These are phyloP conservation scores for Pleurotus salmoneostramineus DNA, from an alignment of 768 basidiomycete species.

Conservation along the genomic window DNA sequence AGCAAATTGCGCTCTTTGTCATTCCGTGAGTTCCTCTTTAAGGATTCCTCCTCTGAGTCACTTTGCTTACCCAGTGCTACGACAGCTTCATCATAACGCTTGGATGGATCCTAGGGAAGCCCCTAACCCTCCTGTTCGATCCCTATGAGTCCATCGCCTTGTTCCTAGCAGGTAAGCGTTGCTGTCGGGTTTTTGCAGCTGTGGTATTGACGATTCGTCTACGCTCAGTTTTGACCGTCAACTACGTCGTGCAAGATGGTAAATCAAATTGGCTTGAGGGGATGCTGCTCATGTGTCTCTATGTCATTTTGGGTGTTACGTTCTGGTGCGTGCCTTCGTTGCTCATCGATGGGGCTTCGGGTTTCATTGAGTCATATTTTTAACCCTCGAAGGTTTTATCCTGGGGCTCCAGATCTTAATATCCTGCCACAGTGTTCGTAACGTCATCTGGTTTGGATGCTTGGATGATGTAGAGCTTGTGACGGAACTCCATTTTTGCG, in stretches of 20 bases:
- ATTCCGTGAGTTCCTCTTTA: constrained; percentile 31
- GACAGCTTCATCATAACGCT: constrained; percentile 68
- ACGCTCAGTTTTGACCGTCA: constrained; percentile 68
- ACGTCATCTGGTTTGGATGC: neutral
- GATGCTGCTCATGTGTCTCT: constrained; percentile 65
- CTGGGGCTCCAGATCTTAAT: constrained; percentile 12
- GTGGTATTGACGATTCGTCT: neutral
- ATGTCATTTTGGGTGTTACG: constrained; percentile 42
- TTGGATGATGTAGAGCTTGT: no score
- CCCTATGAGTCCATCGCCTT: constrained; percentile 76
- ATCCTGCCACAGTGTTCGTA: constrained; percentile 3
- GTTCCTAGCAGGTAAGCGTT: constrained; percentile 37
- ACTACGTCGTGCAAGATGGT: constrained; percentile 82
- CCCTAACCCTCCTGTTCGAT: constrained; percentile 80
- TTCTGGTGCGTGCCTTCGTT: constrained; percentile 17
- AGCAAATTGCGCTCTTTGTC: constrained; percentile 63
- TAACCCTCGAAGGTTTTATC: constrained; percentile 25
- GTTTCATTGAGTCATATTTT: neutral
- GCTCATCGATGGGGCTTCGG: neutral
- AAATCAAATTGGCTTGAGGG: constrained; percentile 94
- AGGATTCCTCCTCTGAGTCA: neutral
- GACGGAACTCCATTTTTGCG: no score
- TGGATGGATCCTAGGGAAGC: constrained; percentile 79
- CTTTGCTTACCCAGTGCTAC: neutral
- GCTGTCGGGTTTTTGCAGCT: neutral